phyloP scores from a whole-genome alignment of 129 eudicot genomes.

The Artemisia tridentata region DNA sequence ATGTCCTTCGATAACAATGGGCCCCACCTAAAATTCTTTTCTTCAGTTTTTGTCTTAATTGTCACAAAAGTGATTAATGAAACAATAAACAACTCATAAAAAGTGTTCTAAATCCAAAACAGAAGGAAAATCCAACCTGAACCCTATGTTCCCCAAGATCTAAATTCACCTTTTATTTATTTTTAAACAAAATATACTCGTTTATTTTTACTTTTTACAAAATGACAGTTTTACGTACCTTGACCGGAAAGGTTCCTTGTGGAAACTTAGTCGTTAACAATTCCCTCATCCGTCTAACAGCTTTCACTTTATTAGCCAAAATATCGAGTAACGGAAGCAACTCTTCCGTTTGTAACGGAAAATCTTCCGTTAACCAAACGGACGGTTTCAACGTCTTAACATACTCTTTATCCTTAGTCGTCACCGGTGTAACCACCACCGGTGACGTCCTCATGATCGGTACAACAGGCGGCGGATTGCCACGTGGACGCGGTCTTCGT shows the following conservation, averaged over 20 bases:
- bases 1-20: constrained; percentile 4
- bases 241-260: constrained; percentile 86
- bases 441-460: constrained; percentile 17
- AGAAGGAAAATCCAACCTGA: constrained; percentile 28
- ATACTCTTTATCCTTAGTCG: constrained; percentile 76
- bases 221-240: constrained; percentile 40
- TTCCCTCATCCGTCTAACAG: constrained; percentile 96
- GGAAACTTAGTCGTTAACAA: constrained; percentile 93
- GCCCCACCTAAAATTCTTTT: constrained; percentile 8
- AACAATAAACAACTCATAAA: constrained; percentile 33
- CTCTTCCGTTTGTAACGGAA: constrained; percentile 97
- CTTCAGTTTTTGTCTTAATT: constrained; percentile 14
- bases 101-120: constrained; percentile 25
- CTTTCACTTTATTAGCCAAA: constrained; percentile 86
- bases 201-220: too few species aligned
- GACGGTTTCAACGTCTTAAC: constrained; percentile 70
- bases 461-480: constrained; percentile 14
- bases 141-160: constrained; percentile 5
- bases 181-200: too few species aligned
- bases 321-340: constrained; percentile 89
- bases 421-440: constrained; percentile 55
- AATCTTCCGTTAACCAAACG: constrained; percentile 90
- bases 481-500: constrained; percentile 32
- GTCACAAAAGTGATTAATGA: constrained; percentile 13
- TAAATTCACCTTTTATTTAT: too few species aligned